Base-by-base conservation (phyloP, 2,329 filamentous ascomycete genomes). In the Arthrinium phaeospermum region DNA sequence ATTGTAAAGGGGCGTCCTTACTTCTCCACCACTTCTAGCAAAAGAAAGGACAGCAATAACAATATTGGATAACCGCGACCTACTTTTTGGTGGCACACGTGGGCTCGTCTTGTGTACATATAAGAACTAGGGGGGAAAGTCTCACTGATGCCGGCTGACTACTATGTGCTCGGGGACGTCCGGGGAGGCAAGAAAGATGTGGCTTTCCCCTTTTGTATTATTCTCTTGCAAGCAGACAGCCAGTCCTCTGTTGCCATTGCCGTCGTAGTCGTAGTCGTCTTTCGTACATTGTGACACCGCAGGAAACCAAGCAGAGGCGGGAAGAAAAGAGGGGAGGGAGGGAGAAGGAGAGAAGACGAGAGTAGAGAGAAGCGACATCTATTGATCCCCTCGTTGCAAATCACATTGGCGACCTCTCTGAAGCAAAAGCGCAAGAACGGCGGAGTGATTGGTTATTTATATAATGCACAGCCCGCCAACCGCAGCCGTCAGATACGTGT, bases 71-170 rank as follows among this genome's bases (percentile, higher is more conserved):
- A n/a, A n/a, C 30, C 57, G 41, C 12, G 12, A 24, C 57, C 34
- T 64, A 41, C 22, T 24, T 49, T 49, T n/a, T 64, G 34, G 57
- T 64, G 57, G 57, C 57, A 64, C 57, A 64, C 57, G 57, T 64
- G 57, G 57, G 57, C 34, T 64, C 57, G 34, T 64, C 57, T 41
- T n/a, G 57, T 64, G 57, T 64, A n/a, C 57, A 41, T 12, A 41
- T 41, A 24, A 41, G 4, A 41, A 34, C 13, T 34, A n/a, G 57
- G 57, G 57, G 41, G 57, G 57, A 30, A 41, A 41, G 57, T 64
- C 34, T 64, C 34, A 64, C 34, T 64, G 34, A 64, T 64, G 34
- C 57, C 57, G 57, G 30, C 57, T 64, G 57, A 64, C 57, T 64
- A 41, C 57, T 41, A 41, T 8, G 10, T 41, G 4, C 57, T 64